Evolutionary conservation across 108 stramenopile species (phyloP), one percentile per base, ranked within the genome.

Genomic region (Epithemia pelagica): DNA sequence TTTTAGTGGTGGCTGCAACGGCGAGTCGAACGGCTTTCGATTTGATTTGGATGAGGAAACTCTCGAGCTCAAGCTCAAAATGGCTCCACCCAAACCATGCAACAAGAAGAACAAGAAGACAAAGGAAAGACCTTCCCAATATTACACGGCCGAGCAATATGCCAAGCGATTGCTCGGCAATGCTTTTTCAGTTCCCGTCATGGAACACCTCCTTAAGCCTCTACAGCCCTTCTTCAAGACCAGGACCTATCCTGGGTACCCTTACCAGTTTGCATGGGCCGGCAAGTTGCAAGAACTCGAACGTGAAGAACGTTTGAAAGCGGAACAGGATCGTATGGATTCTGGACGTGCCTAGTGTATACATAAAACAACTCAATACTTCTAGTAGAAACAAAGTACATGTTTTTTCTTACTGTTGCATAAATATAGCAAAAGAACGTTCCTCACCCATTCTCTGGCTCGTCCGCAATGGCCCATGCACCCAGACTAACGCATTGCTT

Each of bases 401-500:
- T n/a, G n/a, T n/a, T n/a, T n/a, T n/a, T n/a, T n/a, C n/a, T n/a
- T n/a, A n/a, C n/a, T n/a, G n/a, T n/a, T n/a, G n/a, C n/a, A n/a
- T n/a, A n/a, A n/a, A n/a, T n/a, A n/a, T n/a, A n/a, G n/a, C n/a
- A n/a, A n/a, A n/a, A n/a, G n/a, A n/a, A n/a, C n/a, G n/a, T n/a
- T n/a, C n/a, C n/a, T n/a, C n/a, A n/a, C n/a, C n/a, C n/a, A n/a
- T n/a, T n/a, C n/a, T n/a, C n/a, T n/a, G n/a, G n/a, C n/a, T n/a
- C n/a, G n/a, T n/a, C n/a, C n/a, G 26, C 56, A 23, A 58, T 58
- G 56, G 56, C 56, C 26, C 56, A 58, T 19, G 87, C 90, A 54
- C 90, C 90, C 28, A 89, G 59, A 62, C 81, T 83, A 15, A 92
- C 87, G 33, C 84, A 87, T 52, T 81, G 83, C 51, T 83, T 81